Conservation (phyloP, 1,284 basidiomycete species). For the Ceratobasidium sp. region DNA sequence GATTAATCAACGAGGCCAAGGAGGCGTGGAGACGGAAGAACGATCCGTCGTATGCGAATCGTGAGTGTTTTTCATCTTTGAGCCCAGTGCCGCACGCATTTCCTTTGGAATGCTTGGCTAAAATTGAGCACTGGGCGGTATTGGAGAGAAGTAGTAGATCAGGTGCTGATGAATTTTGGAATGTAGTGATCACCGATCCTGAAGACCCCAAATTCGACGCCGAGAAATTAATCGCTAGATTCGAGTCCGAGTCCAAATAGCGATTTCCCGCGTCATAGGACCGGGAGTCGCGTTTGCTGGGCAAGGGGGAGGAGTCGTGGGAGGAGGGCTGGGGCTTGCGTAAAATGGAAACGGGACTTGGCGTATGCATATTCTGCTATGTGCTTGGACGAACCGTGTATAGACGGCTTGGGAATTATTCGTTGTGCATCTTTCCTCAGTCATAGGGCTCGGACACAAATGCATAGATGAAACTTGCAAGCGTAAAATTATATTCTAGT, state of each 20-base stretch:
- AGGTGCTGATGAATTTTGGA: slow-evolving; percentile 21
- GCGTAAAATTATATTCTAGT: no score
- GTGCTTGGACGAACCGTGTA: slow-evolving; percentile 2
- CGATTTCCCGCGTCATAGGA: not conserved
- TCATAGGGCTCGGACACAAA: not conserved
- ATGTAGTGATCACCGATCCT: slow-evolving; percentile 86
- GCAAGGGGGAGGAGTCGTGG: no score
- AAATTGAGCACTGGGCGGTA: no score
- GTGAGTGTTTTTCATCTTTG: slow-evolving; percentile 20
- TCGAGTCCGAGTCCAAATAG: slow-evolving; percentile 68
- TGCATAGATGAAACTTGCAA: no score
- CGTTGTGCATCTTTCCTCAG: not conserved
- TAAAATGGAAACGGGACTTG: not conserved
- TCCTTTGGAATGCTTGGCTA: not conserved
- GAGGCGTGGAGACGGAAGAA: slow-evolving; percentile 86
- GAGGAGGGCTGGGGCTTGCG: not conserved
- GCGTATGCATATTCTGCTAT: no score
- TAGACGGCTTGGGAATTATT: slow-evolving; percentile 22
- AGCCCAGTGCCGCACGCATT: slow-evolving; percentile 43
- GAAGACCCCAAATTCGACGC: slow-evolving; percentile 97
- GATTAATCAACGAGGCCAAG: slow-evolving; percentile 87
- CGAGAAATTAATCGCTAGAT: slow-evolving; percentile 86
- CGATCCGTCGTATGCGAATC: slow-evolving; percentile 18
- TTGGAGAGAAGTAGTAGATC: no score
- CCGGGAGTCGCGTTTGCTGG: no score